Conservation (phyloP, 331 rosid genomes). For the Ulmus americana region DNA sequence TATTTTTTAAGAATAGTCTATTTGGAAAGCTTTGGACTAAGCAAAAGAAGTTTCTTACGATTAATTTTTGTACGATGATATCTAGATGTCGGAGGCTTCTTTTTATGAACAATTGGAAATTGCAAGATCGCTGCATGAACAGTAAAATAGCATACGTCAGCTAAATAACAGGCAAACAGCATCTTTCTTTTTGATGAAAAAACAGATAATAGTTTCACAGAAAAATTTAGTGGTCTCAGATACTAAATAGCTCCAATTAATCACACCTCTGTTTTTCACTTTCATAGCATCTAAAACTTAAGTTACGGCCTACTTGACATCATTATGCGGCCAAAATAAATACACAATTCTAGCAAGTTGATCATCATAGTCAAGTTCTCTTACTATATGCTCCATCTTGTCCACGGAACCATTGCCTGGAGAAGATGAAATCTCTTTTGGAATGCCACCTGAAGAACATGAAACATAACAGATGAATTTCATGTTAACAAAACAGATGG, state of each 20-base stretch:
- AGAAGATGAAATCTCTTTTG: slow-evolving; percentile 82
- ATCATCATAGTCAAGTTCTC: slow-evolving; percentile 17
- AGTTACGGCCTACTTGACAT: not conserved
- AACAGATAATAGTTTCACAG: not conserved
- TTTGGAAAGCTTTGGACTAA: not conserved
- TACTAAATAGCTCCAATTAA: too few relatives aligned
- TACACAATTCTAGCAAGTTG: not conserved
- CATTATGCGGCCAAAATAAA: not conserved
- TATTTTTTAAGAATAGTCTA: not conserved
- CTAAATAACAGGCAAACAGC: slow-evolving; percentile 17
- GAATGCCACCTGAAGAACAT: slow-evolving; percentile 66
- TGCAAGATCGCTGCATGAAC: slow-evolving; percentile 83
- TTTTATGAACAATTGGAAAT: slow-evolving; percentile 71
- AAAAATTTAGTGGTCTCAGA: not conserved
- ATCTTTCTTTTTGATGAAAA: slow-evolving; percentile 6
- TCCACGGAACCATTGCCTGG: slow-evolving; percentile 94
- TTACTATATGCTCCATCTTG: slow-evolving; percentile 98
- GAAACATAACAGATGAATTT: not conserved
- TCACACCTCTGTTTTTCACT: not conserved
- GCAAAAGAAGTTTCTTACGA: slow-evolving; percentile 50
- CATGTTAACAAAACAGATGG: slow-evolving; percentile 9
- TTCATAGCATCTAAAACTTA: not conserved
- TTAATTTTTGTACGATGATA: slow-evolving; percentile 73
- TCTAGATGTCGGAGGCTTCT: slow-evolving; percentile 76
- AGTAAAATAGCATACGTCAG: slow-evolving; percentile 28